Conservation (phyloP, 1,139 yeast genomes). For the Zygosaccharomyces pseudobailii region DNA sequence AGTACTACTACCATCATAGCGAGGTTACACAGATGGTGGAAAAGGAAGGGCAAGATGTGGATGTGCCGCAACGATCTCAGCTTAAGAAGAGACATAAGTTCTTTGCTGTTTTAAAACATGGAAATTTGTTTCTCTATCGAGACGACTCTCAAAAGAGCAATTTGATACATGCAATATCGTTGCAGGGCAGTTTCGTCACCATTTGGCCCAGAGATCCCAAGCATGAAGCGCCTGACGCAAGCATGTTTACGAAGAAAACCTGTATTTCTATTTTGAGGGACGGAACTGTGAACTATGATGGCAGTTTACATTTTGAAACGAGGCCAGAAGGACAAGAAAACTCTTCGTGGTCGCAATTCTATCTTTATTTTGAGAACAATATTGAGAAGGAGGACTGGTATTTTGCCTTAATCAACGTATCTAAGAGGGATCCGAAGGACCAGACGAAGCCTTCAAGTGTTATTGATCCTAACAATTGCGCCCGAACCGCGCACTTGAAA, state of each 20-base stretch:
- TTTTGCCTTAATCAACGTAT: slow-evolving; percentile 72
- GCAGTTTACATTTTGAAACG: slow-evolving; percentile 31
- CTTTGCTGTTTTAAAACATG: slow-evolving; percentile 71
- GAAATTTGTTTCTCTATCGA: slow-evolving; percentile 75
- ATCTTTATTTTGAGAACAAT: slow-evolving; percentile 69
- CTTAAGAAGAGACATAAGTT: slow-evolving; percentile 51
- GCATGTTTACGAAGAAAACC: slow-evolving; percentile 70
- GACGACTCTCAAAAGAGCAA: slow-evolving; percentile 47
- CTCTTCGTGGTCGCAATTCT: slow-evolving; percentile 40
- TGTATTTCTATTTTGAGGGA: slow-evolving; percentile 66
- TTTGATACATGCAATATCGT: slow-evolving; percentile 75
- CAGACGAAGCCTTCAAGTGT: slow-evolving; percentile 5
- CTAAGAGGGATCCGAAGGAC: slow-evolving; percentile 40
- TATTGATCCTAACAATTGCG: slow-evolving; percentile 50
- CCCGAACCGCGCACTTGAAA: slow-evolving; percentile 67
- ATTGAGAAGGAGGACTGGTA: slow-evolving; percentile 91
- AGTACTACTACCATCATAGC: slow-evolving; percentile 53
- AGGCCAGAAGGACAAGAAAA: slow-evolving; percentile 5
- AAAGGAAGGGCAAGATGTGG: slow-evolving; percentile 29
- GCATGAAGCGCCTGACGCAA: slow-evolving; percentile 55
- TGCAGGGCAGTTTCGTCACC: slow-evolving; percentile 63
- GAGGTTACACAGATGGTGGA: slow-evolving; percentile 46
- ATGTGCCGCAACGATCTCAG: slow-evolving; percentile 26
- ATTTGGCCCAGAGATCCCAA: slow-evolving; percentile 71
- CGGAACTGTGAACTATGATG: slow-evolving; percentile 13